Percentiles rank a stretch among this genome's conserved stretches.
Evolutionary conservation across 495 filamentous ascomycete genomes (phyloP).

Genomic region (Aspergillus leporis): DNA sequence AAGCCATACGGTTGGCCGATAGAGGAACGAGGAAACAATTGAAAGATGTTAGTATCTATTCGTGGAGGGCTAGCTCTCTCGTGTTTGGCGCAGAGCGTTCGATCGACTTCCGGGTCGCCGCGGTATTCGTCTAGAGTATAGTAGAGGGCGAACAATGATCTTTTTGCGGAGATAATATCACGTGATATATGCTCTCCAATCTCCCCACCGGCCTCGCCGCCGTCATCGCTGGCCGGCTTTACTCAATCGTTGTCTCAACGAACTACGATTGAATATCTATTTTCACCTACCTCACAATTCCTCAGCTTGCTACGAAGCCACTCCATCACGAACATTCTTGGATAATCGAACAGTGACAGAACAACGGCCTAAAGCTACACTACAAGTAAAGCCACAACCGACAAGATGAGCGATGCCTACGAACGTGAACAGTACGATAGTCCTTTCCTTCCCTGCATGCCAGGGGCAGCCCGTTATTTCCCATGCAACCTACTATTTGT

Average conservation of each 20-base stretch:
- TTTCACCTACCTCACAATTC: neutral
- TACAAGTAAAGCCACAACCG: neutral
- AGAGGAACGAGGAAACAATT: no score
- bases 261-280: neutral
- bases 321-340: neutral
- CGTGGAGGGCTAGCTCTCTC: no score
- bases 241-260: neutral
- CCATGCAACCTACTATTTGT: neutral
- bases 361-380: neutral
- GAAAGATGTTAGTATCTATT: no score
- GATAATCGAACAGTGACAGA: neutral
- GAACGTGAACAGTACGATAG: slow-evolving; percentile 75
- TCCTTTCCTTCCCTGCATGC: slow-evolving; percentile 8
- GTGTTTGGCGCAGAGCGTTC: no score
- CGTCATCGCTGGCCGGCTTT: neutral
- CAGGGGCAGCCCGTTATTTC: neutral
- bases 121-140: no score
- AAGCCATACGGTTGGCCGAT: no score
- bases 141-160: no score
- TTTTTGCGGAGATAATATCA: slow-evolving; percentile 9
- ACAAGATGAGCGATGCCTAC: slow-evolving; percentile 88
- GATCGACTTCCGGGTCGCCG: no score
- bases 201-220: slow-evolving; percentile 1
- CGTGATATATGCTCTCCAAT: neutral
- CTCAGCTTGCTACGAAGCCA: neutral